These are phyloP conservation scores for Capsella rubella DNA, from an alignment of 441 rosid genomes.

Conservation along the genomic window DNA sequence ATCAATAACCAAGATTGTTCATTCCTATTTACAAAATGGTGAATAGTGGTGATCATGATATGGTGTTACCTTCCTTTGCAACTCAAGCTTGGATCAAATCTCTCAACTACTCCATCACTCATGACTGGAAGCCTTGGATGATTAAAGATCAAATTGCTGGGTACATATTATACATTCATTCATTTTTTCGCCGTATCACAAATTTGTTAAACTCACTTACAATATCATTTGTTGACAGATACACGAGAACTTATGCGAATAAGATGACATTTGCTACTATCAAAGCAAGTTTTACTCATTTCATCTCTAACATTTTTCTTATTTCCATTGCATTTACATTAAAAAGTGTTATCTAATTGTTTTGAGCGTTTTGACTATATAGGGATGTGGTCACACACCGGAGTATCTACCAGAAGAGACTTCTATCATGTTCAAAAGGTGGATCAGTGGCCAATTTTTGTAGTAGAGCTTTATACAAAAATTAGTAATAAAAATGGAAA, in stretches of 20 bases:
- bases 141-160: conserved; percentile 64
- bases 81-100: conserved; percentile 74
- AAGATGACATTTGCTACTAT: conserved; percentile 39
- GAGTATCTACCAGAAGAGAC: too few species aligned
- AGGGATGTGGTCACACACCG: conserved; percentile 14
- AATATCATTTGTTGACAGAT: conserved; percentile 1
- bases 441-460: too few species aligned
- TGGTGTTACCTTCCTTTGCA: conserved; percentile 50
- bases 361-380: conserved; percentile 1
- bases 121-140: conserved; percentile 73
- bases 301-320: background rate
- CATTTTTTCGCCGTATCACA: background rate
- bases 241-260: conserved; percentile 29
- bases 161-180: conserved; percentile 16
- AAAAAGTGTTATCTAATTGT: background rate
- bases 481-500: too few species aligned
- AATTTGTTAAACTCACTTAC: too few species aligned
- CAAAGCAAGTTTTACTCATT: conserved; percentile 32
- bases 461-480: too few species aligned
- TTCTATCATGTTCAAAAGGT: too few species aligned
- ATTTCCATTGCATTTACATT: background rate
- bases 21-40: background rate
- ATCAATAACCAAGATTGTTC: too few species aligned
- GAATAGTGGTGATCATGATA: conserved; percentile 76
- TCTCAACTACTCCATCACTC: conserved; percentile 56